A percentile compares a stretch with the other conserved stretches of the same genome.
phyloP scores from a whole-genome alignment of 148 eudicot genomes.

The Fagopyrum homotropicum region DNA sequence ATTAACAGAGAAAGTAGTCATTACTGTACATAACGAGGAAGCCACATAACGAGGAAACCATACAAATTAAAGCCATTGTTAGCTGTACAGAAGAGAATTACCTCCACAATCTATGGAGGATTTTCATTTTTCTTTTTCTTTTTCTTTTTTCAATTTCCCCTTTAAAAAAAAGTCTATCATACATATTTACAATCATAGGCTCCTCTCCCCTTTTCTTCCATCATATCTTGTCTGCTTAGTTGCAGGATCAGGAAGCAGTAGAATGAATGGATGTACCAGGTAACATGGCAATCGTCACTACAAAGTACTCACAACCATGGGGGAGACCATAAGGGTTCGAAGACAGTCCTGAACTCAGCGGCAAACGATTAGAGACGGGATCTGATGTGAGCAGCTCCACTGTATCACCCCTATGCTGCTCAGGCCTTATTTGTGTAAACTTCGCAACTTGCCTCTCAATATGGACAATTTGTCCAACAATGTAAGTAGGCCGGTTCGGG shows the following conservation, averaged over 20 bases:
- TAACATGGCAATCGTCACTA: conserved; percentile 87
- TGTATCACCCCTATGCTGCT: conserved; percentile 26
- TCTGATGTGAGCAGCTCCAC: conserved; percentile 27
- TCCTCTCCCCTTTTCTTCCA: conserved; percentile 31
- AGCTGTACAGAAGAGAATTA: conserved; percentile 1
- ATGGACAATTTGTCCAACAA: conserved; percentile 88
- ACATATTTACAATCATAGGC: conserved; percentile 10
- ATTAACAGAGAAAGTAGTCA: neutral
- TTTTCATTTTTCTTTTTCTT: neutral
- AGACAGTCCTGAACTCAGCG: conserved; percentile 33
- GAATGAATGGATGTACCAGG: conserved; percentile 70
- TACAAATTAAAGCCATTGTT: neutral
- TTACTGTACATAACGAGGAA: neutral
- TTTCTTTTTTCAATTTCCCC: neutral
- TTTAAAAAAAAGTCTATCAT: neutral
- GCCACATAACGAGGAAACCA: neutral
- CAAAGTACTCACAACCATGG: conserved; percentile 67
- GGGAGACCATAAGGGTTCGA: conserved; percentile 60
- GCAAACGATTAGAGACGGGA: conserved; percentile 26
- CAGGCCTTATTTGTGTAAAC: conserved; percentile 23
- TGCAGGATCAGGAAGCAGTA: conserved; percentile 75
- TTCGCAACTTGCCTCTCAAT: conserved; percentile 63
- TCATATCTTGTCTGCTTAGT: conserved; percentile 44
- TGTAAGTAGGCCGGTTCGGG: conserved; percentile 59
- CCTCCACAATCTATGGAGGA: neutral